These are phyloP conservation scores for Teratosphaeria pseudoeucalypti DNA, from an alignment of 2,329 filamentous ascomycete genomes.

Conservation along the genomic window DNA sequence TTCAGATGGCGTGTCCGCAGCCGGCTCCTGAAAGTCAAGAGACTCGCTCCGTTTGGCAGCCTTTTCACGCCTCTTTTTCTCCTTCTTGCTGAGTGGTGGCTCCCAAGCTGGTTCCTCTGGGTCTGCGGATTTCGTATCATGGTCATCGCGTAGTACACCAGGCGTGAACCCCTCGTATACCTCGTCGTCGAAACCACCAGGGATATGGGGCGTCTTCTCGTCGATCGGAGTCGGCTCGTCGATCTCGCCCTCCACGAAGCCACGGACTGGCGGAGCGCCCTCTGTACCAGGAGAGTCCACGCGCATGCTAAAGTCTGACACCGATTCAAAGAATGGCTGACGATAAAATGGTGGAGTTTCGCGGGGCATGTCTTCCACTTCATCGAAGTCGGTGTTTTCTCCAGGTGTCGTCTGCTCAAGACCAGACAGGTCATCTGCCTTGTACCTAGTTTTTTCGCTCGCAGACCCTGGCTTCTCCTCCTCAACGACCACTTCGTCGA, in stretches of 20 bases:
- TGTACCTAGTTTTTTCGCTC: constrained; percentile 23
- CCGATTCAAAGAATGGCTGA: constrained; percentile 32
- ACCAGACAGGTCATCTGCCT: constrained; percentile 13
- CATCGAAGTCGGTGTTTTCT: background rate
- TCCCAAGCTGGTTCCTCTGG: constrained; percentile 20
- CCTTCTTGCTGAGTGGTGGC: constrained; percentile 24
- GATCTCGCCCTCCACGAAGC: constrained; percentile 34
- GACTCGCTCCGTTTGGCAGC: constrained; percentile 21
- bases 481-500: constrained; percentile 32
- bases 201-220: constrained; percentile 44
- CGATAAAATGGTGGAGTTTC: constrained; percentile 15
- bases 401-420: background rate
- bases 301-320: constrained; percentile 27
- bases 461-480: constrained; percentile 23
- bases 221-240: constrained; percentile 48
- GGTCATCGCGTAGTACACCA: background rate
- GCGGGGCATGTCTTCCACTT: constrained; percentile 7
- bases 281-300: constrained; percentile 23
- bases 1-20: background rate
- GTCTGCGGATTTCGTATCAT: background rate
- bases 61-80: constrained; percentile 37
- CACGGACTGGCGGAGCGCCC: constrained; percentile 22
- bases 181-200: constrained; percentile 48
- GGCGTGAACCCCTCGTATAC: constrained; percentile 6
- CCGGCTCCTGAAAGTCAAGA: background rate